Evolutionary conservation across 805 yeast genomes (phyloP), one percentile per base, ranked within the genome.

Genomic region (Jamesozyma spencerorum): DNA sequence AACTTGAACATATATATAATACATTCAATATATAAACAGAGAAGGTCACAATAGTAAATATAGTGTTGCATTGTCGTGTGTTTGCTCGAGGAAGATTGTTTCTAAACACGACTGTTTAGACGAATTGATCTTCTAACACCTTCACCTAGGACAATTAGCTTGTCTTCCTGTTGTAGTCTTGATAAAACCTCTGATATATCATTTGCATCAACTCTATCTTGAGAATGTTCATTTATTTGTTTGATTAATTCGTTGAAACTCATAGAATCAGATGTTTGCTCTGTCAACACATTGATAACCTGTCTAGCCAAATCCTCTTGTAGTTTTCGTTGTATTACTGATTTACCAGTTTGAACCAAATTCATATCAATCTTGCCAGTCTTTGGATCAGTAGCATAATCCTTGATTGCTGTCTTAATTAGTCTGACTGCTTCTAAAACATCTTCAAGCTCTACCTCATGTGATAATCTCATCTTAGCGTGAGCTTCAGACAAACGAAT

Each of bases 351-450:
- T 65, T 90, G 97, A 22, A 92, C 88, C 58, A 92, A 70, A 60
- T 87, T 96, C 96, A 92, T 87, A 59, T 92, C 98, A 49, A 92
- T 92, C 54, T 92, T 76, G 24, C 99, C 99, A 0, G 98, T 90
- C 28, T 81, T 69, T 18, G 98, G 98, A 65, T 92, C 99, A 2
- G 96, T 92, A 13, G 99, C 99, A 60, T 92, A 92, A 48, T 92
- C 97, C 60, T 92, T 92, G 49, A 92, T 85, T 12, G 99, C 99
- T 3, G 94, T 76, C 52, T 83, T 79, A 58, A 90, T 92, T 49
- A 92, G 70, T 49, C 99, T 74, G 2, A 88, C 97, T 0, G 97
- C 95, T 60, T 92, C 99, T 45, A 72, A 71, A 5, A 92, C 98
- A 61, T 92, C 99, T 22, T 70, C 71, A 19, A 83, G 68, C 40